Base-by-base conservation (phyloP, 306 rosid genomes). In the Cucumis sativus region DNA sequence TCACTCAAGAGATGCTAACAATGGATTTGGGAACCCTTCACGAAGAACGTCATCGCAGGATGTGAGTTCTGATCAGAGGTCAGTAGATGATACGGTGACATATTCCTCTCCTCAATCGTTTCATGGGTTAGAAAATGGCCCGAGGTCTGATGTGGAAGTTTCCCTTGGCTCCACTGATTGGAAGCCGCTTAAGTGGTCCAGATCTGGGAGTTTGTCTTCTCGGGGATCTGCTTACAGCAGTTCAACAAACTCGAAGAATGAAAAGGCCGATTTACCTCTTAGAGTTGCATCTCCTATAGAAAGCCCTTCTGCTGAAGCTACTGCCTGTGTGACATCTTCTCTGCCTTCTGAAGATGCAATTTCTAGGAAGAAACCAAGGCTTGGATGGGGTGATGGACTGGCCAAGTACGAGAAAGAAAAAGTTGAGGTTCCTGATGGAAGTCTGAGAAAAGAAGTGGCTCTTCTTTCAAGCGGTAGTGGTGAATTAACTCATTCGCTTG, bases 311-410 rank as follows among this genome's bases (percentile, higher is more conserved):
- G 90, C 89, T 21, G 96, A 96, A 60, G 90, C 91, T 72, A 89
- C 90, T 70, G 86, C 90, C 9, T 89, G 96, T 79, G 88, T 78
- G 61, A 86, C 92, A 28, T 89, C 93, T 80, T 83, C 98, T 79
- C 88, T 85, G 17, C 92, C 89, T 15, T 88, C 81, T 47, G 98
- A 89, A 66, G 99, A 96, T 41, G 75, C 87, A 1, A 58, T 80
- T 74, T 96, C 98, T 21, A 84, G 92, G 81, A 96, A 96, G 89
- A 96, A 96, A 84, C 91, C 96, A 8, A 88, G 99, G 80, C 87
- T 96, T 74, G 88, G 88, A 54, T 96, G 99, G 99, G 99, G 99
- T 2, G 99, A 96, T 80, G 99, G 99, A 20, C 87, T 96, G 67
- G 98, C 99, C 16, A 96, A 92, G 90, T 96, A 89, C 64, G 99